Base-by-base conservation (phyloP, 306 rosid genomes). In the Adenanthera pavonina region DNA sequence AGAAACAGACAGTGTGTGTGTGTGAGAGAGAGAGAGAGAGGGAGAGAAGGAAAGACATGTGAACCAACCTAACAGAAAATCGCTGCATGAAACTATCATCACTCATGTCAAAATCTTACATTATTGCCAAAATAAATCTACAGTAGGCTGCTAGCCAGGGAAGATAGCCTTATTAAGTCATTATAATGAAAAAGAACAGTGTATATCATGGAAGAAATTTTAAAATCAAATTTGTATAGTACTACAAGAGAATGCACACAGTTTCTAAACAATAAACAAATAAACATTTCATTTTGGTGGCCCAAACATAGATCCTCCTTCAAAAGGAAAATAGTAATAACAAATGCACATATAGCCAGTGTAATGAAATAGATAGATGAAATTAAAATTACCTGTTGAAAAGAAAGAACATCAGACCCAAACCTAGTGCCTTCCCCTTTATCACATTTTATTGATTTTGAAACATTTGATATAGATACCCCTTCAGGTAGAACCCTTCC, bases 351-450 rank as follows among this genome's bases (percentile, higher is more conserved):
- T 12, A 25, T 25, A 25, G 30, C 30, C 30, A 25, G 30, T 25
- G 30, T 25, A 25, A 25, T 25, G 3, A 5, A 10, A 3, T 35
- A 25, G 72, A 61, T 20, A 44, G 34, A 46, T 54, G 64, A n/a
- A 78, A 51, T 34, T 38, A 48, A 81, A 25, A 15, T 64, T 88
- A 94, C 98, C 98, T 95, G 99, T 70, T 95, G 99, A 85, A 95
- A 95, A 78, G 97, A 86, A 69, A 95, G 94, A 84, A 91, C 96
- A 79, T 95, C 99, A 75, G 99, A 95, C 92, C 97, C 89, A 84
- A 95, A 95, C 84, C 97, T 84, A 0, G 93, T 95, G 46, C 97
- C 97, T 76, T 95, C 99, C 74, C 99, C 97, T 84, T 95, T 95
- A 83, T 95, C 99, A 10, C 97, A 95, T 83, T 93, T 95, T 11